Conservation (phyloP, 441 rosid species). For the Erodium chrysanthum region DNA sequence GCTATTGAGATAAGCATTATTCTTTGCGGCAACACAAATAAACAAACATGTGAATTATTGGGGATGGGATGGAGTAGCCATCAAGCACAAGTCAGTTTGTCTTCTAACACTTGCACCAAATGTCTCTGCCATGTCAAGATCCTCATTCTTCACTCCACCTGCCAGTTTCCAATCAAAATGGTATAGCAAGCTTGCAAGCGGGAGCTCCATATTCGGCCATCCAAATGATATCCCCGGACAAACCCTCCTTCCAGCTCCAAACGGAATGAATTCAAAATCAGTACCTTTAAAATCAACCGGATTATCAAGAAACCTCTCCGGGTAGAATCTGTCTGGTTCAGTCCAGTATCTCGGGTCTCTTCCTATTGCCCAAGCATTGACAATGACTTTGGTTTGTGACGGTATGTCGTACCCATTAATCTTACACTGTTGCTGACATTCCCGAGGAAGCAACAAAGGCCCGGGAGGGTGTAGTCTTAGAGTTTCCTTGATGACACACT, state of each 20-base stretch:
- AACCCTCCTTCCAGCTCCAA: conserved; percentile 29
- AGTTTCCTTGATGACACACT: conserved; percentile 29
- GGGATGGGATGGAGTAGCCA: conserved; percentile 10
- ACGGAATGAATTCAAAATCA: conserved; percentile 25
- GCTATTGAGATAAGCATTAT: background rate
- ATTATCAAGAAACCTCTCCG: conserved; percentile 23
- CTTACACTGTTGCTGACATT: conserved; percentile 17
- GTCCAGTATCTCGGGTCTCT: conserved; percentile 22
- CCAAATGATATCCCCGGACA: conserved; percentile 1
- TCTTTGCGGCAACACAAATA: background rate
- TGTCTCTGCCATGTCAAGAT: conserved; percentile 22
- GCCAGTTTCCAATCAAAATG: conserved; percentile 28
- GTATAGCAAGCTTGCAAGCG: conserved; percentile 21
- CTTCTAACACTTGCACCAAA: conserved; percentile 15
- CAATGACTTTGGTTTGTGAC: conserved; percentile 12
- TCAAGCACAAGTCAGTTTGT: conserved; percentile 10
- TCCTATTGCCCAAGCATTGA: conserved; percentile 4
- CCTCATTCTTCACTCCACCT: background rate
- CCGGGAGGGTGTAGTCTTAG: conserved; percentile 27
- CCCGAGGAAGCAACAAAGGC: conserved; percentile 29
- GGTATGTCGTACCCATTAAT: conserved; percentile 22
- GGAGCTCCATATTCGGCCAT: conserved; percentile 20
- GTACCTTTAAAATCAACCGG: conserved; percentile 23
- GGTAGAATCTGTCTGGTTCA: conserved; percentile 23
- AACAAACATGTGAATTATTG: background rate